Base-by-base conservation (phyloP, 176 grass and related monocot species). In the Juncus inflexus region DNA sequence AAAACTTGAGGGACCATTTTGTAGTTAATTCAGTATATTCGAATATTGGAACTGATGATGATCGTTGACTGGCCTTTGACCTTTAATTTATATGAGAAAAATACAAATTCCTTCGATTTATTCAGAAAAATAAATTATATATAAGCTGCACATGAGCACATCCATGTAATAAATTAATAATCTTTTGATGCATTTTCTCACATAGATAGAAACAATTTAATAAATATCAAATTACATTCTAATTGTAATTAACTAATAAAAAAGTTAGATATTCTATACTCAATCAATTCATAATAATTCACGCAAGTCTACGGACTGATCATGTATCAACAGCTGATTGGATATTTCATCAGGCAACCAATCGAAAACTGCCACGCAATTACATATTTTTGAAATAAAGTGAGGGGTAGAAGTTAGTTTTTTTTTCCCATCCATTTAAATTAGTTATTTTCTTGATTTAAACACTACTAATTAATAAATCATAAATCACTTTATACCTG, bases 271-370 rank as follows among this genome's bases (percentile, higher is more conserved):
- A 38, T 38, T 9, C 64, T 5, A 69, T 69, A 41, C 14, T 41
- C 37, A 69, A 14, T 8, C 47, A 40, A n/a, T 38, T 37, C 39
- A 40, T 11, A 67, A 54, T 0, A 3, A 12, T 54, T 5, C 52
- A 67, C 65, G 9, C 4, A 67, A 6, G 49, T 53, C 52, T 67
- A 38, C 65, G 3, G 7, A 37, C 43, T 54, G 65, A 43, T 67
- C 45, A 67, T 67, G 65, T 67, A 54, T 67, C 65, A 54, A 67
- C 52, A 7, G 14, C 3, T 39, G 1, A 67, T 67, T 67, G 65
- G 65, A 12, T 55, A 9, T 2, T 4, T 9, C 12, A 40, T 8
- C 7, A 5, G 40, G 15, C 2, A 9, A 35, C 51, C 66, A 57
- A 69, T 69, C 19, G 10, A 50, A 41, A 41, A 40, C 2, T 57